phyloP scores from a whole-genome alignment of 768 basidiomycete genomes.

The Boletus pseudopeckii region DNA sequence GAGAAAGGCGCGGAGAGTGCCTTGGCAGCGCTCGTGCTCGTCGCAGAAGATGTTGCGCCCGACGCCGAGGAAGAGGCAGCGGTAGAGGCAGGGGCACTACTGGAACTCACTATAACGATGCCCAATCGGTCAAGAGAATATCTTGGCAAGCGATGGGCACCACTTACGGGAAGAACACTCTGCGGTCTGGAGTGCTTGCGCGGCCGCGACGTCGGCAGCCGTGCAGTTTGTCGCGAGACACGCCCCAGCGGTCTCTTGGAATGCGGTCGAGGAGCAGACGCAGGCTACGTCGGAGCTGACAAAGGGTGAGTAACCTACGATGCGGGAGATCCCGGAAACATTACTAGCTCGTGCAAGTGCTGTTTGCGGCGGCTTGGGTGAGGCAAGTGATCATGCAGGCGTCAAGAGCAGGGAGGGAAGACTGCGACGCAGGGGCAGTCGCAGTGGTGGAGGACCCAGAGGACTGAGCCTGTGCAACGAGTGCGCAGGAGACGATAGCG shows the following conservation, averaged over 20 bases:
- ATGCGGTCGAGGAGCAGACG: constrained; percentile 36
- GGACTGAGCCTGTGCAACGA: constrained; percentile 24
- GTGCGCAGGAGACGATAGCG: constrained; percentile 9
- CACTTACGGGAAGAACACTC: constrained; percentile 32
- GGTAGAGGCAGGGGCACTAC: not conserved
- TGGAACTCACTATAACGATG: not conserved
- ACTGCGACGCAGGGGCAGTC: not conserved
- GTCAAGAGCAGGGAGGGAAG: constrained; percentile 4
- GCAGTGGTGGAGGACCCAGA: not conserved
- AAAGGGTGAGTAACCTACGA: not conserved
- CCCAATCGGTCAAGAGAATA: not conserved
- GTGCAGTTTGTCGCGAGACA: constrained; percentile 40
- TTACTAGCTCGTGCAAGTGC: constrained; percentile 17
- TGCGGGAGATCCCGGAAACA: not conserved
- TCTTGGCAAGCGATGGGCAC: not conserved
- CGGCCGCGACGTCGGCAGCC: constrained; percentile 28
- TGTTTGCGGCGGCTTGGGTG: not conserved
- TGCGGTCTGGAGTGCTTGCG: constrained; percentile 26
- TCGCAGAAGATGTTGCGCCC: not conserved
- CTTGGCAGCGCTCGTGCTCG: constrained; percentile 16
- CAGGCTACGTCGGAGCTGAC: constrained; percentile 39
- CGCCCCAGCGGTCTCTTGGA: constrained; percentile 31
- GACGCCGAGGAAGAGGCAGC: not conserved
- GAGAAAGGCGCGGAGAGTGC: constrained; percentile 15
- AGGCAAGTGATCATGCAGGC: constrained; percentile 12